Evolutionary conservation across 169 alveolate species (phyloP).

Genomic region (Cryptosporidium canis): DNA sequence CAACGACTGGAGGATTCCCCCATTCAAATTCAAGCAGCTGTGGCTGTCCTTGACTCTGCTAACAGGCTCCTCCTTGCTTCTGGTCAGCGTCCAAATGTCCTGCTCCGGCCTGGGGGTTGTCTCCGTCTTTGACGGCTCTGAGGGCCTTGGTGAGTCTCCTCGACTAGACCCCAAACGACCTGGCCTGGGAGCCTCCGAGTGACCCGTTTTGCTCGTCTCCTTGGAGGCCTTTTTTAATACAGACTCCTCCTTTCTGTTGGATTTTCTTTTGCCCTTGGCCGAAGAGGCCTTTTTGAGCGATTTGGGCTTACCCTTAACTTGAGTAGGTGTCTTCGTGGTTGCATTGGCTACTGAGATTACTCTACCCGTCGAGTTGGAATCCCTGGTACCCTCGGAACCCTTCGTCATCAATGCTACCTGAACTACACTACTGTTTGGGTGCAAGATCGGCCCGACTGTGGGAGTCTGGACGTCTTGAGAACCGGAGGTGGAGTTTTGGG

Average conservation of each 20-base stretch:
- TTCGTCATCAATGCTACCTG: no score
- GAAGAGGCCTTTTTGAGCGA: slow-evolving; percentile 1
- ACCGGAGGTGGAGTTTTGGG: no score
- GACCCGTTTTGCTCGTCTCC: not conserved
- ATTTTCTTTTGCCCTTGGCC: not conserved
- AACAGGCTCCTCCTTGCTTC: not conserved
- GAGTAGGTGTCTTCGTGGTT: not conserved
- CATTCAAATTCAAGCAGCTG: not conserved
- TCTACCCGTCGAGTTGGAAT: no score
- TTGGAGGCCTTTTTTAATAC: not conserved
- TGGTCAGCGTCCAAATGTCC: not conserved
- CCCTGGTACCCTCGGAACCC: no score
- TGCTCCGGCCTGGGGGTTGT: not conserved
- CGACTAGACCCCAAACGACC: not conserved
- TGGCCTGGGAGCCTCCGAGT: not conserved
- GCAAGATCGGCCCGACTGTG: no score
- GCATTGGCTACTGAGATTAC: not conserved
- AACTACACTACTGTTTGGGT: no score
- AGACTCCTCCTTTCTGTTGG: not conserved
- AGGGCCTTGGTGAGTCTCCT: not conserved
- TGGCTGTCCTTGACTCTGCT: not conserved
- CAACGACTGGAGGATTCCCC: not conserved
- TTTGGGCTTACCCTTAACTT: not conserved
- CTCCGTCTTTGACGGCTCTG: not conserved
- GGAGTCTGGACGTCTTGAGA: no score